Evolutionary conservation across 352 stramenopile genomes (phyloP), one percentile per base, ranked within the genome.

Genomic region (Phytophthora meadii): DNA sequence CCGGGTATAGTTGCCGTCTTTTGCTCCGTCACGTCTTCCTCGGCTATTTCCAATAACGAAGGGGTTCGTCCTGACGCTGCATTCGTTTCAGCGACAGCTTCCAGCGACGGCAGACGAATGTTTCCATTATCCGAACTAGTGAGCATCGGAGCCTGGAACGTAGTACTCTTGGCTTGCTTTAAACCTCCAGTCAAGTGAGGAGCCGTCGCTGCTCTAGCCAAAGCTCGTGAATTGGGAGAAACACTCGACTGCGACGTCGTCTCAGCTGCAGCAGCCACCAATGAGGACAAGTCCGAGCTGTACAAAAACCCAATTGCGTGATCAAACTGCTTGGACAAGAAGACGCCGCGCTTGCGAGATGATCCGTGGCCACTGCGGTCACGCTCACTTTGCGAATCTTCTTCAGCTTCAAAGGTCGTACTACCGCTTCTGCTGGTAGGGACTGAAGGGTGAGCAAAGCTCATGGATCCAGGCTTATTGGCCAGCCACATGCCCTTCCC

Each of bases 401-500:
- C 67, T 2, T 76, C 58, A 1, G 10, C 42, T 19, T 69, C 56
- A 1, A 52, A 17, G 17, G 36, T 72, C 24, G 52, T 34, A 24
- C 49, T 76, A 44, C 50, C 63, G 30, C 48, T 67, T 59, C 67
- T 71, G 28, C 46, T 66, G 2, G 62, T 69, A 2, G 63, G 51
- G 1, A 74, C 61, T 3, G 41, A 19, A 4, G 58, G 25, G 14
- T 67, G 70, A 1, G 51, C 45, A 10, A 66, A 62, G 36, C 58
- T 72, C 11, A 37, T 68, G 1, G 45, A 63, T 10, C 58, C 68
- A 4, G 59, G 32, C 30, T 80, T 82, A 22, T 87, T 81, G 12
- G 79, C 81, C 27, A 91, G 70, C 79, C 81, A 94, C 84, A 92
- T 92, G 62, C 84, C 84, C 54, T 93, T 93, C 14, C 87, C 87